Evolutionary conservation across 2,329 filamentous ascomycete genomes (phyloP).

Genomic region (Chaetomium olivaceum): DNA sequence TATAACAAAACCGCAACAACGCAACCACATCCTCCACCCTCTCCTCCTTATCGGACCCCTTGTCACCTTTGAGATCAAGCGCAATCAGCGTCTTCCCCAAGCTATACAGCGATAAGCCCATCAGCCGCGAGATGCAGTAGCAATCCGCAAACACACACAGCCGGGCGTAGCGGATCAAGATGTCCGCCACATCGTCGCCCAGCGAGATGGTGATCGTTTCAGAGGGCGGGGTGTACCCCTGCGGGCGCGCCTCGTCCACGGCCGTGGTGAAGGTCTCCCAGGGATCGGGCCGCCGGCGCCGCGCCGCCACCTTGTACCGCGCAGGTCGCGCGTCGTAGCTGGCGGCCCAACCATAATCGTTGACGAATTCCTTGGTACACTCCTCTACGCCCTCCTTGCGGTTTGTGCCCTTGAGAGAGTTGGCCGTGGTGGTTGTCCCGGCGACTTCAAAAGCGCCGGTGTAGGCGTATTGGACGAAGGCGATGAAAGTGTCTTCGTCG

Average conservation of each 20-base stretch:
- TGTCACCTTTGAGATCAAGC: conserved; percentile 24
- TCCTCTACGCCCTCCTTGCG: not conserved
- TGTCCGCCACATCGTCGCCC: conserved; percentile 23
- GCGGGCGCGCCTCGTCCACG: not conserved
- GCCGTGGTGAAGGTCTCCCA: not conserved
- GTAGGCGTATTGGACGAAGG: conserved; percentile 52
- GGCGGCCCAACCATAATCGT: not conserved
- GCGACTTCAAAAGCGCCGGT: conserved; percentile 36
- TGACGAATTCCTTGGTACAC: no score
- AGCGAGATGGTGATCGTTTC: not conserved
- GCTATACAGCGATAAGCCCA: conserved; percentile 37
- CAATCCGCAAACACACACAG: conserved; percentile 45
- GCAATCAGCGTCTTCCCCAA: conserved; percentile 37
- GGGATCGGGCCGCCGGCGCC: not conserved
- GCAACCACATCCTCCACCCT: conserved; percentile 10
- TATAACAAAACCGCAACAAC: conserved; percentile 41
- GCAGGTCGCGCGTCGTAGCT: not conserved
- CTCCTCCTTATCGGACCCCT: not conserved
- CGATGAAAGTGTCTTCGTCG: conserved; percentile 50
- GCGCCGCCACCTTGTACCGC: not conserved
- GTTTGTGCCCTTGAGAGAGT: no score
- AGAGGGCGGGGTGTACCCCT: not conserved
- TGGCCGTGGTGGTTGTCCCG: not conserved
- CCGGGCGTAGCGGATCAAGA: conserved; percentile 42
- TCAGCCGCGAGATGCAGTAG: conserved; percentile 40